A percentile compares a stretch with the other conserved stretches of the same genome.
Evolutionary conservation across 176 grass and related monocot species (phyloP).

Genomic region (Phyllostachys edulis): DNA sequence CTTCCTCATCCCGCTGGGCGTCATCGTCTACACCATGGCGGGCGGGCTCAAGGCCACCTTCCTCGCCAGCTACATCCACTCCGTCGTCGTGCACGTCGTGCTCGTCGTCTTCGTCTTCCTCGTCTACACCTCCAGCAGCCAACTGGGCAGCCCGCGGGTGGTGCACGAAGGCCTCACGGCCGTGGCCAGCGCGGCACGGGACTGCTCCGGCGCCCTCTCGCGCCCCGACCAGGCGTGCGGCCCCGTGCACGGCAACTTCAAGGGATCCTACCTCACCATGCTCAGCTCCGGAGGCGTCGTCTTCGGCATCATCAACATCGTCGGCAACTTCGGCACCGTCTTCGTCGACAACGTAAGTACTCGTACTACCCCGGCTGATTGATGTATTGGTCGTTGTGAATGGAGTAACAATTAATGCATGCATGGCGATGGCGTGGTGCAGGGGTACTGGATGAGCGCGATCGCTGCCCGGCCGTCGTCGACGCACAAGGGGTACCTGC

Average conservation of each 20-base stretch:
- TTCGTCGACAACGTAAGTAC: slow-evolving; percentile 62
- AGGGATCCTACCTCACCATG: slow-evolving; percentile 83
- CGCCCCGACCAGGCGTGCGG: slow-evolving; percentile 57
- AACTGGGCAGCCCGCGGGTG: slow-evolving; percentile 62
- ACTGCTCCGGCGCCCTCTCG: slow-evolving; percentile 46
- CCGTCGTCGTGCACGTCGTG: slow-evolving; percentile 57
- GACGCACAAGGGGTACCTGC: slow-evolving; percentile 66
- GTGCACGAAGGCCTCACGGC: slow-evolving; percentile 54
- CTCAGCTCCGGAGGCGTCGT: slow-evolving; percentile 74
- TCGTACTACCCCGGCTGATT: neutral
- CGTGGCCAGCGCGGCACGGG: slow-evolving; percentile 50
- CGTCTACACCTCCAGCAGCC: slow-evolving; percentile 56
- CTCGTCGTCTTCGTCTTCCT: slow-evolving; percentile 73
- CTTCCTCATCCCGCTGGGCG: slow-evolving; percentile 77
- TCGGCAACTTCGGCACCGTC: slow-evolving; percentile 80
- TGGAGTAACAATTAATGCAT: neutral
- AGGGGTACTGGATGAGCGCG: slow-evolving; percentile 78
- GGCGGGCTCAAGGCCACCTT: slow-evolving; percentile 80
- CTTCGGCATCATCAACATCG: slow-evolving; percentile 79
- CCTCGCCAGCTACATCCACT: slow-evolving; percentile 84
- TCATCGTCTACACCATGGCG: slow-evolving; percentile 69
- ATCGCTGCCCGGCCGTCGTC: slow-evolving; percentile 73
- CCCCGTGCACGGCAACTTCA: slow-evolving; percentile 61
- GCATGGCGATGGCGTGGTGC: neutral
- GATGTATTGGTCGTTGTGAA: neutral